Percentiles rank a stretch among this genome's conserved stretches.
Conservation (phyloP, 441 rosid species). For the Raphanus hybrid region DNA sequence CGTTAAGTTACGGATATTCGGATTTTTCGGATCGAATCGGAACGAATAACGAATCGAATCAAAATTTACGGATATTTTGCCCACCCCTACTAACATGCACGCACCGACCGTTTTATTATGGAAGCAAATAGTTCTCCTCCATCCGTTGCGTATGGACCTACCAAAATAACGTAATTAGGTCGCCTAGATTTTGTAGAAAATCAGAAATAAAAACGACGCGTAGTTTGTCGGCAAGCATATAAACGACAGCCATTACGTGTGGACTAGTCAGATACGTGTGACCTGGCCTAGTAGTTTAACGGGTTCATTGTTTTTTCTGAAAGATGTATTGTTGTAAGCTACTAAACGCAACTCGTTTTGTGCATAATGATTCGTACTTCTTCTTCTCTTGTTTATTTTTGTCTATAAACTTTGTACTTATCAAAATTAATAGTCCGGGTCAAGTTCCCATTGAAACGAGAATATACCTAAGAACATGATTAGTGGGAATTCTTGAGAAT, state of each 20-base stretch:
- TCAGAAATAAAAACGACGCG: conserved; percentile 30
- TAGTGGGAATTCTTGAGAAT: no score
- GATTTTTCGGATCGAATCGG: no score
- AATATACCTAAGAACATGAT: not conserved
- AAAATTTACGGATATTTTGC: no score
- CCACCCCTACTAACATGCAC: conserved; percentile 15
- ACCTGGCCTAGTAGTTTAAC: not conserved
- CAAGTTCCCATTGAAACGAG: conserved; percentile 1
- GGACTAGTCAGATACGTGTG: not conserved
- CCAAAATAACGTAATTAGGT: conserved; percentile 34
- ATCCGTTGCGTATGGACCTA: conserved; percentile 34
- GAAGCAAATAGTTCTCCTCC: conserved; percentile 10
- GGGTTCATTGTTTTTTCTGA: not conserved
- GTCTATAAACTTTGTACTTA: not conserved
- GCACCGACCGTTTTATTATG: conserved; percentile 30
- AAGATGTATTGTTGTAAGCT: not conserved
- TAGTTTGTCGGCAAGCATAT: conserved; percentile 35
- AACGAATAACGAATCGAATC: no score
- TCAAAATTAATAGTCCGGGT: not conserved
- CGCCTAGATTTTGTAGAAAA: conserved; percentile 15
- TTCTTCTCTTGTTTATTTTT: not conserved
- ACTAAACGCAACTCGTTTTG: not conserved
- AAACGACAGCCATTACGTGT: conserved; percentile 37
- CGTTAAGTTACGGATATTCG: no score
- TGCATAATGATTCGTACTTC: conserved; percentile 9